Evolutionary conservation across 371 early-diverging fungal genomes (phyloP), one percentile per base, ranked within the genome.

Genomic region (Fennellomyces sp.): DNA sequence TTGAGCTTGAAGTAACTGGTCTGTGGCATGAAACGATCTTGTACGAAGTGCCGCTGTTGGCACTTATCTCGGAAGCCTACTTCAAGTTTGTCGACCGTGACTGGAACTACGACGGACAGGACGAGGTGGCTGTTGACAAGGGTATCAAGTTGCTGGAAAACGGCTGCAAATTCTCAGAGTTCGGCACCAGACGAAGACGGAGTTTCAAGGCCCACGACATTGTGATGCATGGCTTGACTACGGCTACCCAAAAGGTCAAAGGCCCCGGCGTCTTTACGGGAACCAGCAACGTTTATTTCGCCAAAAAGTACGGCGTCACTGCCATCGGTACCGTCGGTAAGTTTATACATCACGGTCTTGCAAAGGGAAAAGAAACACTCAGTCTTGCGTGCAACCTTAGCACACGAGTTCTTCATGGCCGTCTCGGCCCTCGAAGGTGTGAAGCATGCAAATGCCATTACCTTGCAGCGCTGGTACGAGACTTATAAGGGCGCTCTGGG

Each of bases 361-460:
- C 17, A n/a, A 23, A 45, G n/a, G 25, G 23, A 39, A 39, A 39
- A 39, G 4, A 11, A n/a, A 41, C 12, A 10, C 41, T 45, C 8
- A 45, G 2, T 45, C 5, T 10, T 31, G 12, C 23, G 15, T 56
- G 57, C 6, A 31, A 7, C 3, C 8, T 13, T 41, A 77, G 87
- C 88, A 0, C 92, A 92, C 65, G 92, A 92, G 52, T 91, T 88
- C 79, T 88, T 84, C 56, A 92, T 91, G 91, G 92, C 83, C 1
- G 69, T 84, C n/a, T 87, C 90, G 7, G 91, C 89, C 12, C 63
- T 91, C 42, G 82, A 83, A 38, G 85, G 83, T 17, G 76, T 90
- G 7, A 60, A 76, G 28, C 74, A 79, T 39, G 91, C 86, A 2
- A 91, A 92, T 56, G 69, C 70, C 8, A 69, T 77, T 27, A 85